Evolutionary conservation across 2,329 filamentous ascomycete genomes (phyloP).

Genomic region (Penicillium sp.): DNA sequence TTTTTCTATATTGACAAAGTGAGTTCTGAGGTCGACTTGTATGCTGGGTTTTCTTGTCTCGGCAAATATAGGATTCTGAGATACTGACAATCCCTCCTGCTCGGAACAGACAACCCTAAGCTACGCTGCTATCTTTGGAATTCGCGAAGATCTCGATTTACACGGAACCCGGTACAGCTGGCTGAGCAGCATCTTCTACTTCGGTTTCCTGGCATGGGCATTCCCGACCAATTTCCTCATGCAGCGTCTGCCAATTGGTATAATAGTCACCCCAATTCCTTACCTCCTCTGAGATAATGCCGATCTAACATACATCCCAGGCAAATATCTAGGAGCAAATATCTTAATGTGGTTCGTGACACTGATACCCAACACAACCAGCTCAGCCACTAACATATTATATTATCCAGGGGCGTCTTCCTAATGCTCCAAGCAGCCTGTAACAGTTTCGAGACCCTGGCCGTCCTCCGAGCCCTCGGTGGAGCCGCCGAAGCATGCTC

Average conservation of each 20-base stretch:
- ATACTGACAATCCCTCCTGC: not conserved
- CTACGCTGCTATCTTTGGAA: slow-evolving; percentile 63
- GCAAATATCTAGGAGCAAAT: slow-evolving; percentile 54
- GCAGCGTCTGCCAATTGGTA: slow-evolving; percentile 51
- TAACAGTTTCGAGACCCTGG: slow-evolving; percentile 53
- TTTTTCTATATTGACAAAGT: slow-evolving; percentile 52
- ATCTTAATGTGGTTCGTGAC: slow-evolving; percentile 53
- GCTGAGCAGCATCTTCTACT: slow-evolving; percentile 55
- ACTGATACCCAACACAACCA: not conserved
- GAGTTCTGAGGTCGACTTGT: no score
- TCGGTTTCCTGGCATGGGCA: slow-evolving; percentile 54
- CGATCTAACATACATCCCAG: slow-evolving; percentile 19
- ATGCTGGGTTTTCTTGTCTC: no score
- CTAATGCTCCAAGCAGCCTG: slow-evolving; percentile 54
- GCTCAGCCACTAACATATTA: not conserved
- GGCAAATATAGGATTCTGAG: no score
- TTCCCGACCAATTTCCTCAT: slow-evolving; percentile 54
- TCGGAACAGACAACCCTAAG: slow-evolving; percentile 51
- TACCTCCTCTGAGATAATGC: not conserved
- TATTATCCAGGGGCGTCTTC: slow-evolving; percentile 45
- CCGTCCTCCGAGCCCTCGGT: slow-evolving; percentile 55
- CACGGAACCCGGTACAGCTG: slow-evolving; percentile 58
- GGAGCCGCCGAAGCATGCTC: slow-evolving; percentile 56
- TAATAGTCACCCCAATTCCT: not conserved
- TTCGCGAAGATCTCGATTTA: slow-evolving; percentile 56